Percentiles rank a stretch among this genome's conserved stretches.
Evolutionary conservation across 192 early-diverging fungal genomes (phyloP).

Genomic region (Mortierella claussenii): DNA sequence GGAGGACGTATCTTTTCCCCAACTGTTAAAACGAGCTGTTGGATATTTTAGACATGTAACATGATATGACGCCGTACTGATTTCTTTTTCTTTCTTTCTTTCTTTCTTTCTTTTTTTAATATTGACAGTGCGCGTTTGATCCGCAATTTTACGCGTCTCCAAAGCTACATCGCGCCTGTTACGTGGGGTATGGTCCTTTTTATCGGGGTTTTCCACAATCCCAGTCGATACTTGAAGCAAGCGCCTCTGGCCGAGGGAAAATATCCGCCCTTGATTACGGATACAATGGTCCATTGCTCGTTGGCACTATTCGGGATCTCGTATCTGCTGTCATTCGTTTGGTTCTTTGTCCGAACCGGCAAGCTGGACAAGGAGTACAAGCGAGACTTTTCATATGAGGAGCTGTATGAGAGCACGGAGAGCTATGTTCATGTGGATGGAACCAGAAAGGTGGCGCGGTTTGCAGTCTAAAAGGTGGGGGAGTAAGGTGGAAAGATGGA

Average conservation of each 20-base stretch:
- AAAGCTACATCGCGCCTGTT: slow-evolving; percentile 46
- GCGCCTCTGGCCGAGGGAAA: slow-evolving; percentile 24
- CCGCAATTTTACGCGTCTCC: slow-evolving; percentile 36
- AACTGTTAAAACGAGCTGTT: neutral
- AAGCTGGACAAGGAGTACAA: slow-evolving; percentile 15
- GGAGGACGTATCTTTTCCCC: neutral
- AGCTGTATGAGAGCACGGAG: slow-evolving; percentile 34
- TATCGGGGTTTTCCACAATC: slow-evolving; percentile 42
- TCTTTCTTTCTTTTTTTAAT: neutral
- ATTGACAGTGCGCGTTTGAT: slow-evolving; percentile 38
- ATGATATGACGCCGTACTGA: too few relatives aligned
- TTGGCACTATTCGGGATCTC: neutral
- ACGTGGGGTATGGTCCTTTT: slow-evolving; percentile 34
- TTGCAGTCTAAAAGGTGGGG: slow-evolving; percentile 31
- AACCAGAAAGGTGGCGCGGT: slow-evolving; percentile 24
- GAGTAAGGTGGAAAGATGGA: too few relatives aligned
- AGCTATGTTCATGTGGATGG: slow-evolving; percentile 28
- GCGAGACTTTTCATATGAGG: slow-evolving; percentile 44
- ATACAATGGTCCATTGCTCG: slow-evolving; percentile 9
- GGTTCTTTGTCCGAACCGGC: slow-evolving; percentile 45
- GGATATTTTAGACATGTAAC: too few relatives aligned
- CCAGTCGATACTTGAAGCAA: slow-evolving; percentile 20
- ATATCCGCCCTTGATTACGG: slow-evolving; percentile 22
- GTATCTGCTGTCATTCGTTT: slow-evolving; percentile 18
- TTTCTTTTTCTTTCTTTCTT: neutral